Evolutionary conservation across 2,329 filamentous ascomycete genomes (phyloP).

Genomic region (Claviceps purpurea): DNA sequence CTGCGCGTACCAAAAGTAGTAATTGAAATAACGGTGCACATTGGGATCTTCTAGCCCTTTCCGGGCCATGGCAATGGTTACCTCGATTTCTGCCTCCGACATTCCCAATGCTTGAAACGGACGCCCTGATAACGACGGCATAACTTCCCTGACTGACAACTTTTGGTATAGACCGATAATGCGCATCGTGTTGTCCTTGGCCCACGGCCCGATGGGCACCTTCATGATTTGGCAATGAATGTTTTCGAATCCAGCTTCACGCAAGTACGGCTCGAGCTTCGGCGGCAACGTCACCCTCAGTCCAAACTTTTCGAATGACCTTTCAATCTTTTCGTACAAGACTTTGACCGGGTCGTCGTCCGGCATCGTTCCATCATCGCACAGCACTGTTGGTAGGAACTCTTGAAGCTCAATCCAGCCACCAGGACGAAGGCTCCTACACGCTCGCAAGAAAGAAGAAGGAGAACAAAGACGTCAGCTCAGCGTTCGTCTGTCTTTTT

Average conservation of each 20-base stretch:
- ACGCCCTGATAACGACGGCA: slow-evolving; percentile 22
- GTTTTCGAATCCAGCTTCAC: slow-evolving; percentile 10
- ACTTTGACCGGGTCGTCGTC: slow-evolving; percentile 7
- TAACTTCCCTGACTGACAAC: slow-evolving; percentile 20
- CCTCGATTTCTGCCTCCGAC: slow-evolving; percentile 16
- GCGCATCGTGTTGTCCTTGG: slow-evolving; percentile 18
- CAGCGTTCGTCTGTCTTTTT: neutral
- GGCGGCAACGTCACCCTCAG: slow-evolving; percentile 9
- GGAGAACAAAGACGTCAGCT: neutral
- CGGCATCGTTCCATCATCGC: slow-evolving; percentile 21
- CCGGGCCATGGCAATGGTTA: slow-evolving; percentile 14
- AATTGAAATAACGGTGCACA: slow-evolving; percentile 22
- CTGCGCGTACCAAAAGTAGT: slow-evolving; percentile 25
- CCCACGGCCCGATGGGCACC: slow-evolving; percentile 25
- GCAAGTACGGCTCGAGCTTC: slow-evolving; percentile 7
- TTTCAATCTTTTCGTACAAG: slow-evolving; percentile 6
- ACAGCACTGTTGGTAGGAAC: slow-evolving; percentile 18
- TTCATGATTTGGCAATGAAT: slow-evolving; percentile 21
- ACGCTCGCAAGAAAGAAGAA: neutral
- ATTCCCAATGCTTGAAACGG: slow-evolving; percentile 19
- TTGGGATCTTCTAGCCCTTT: slow-evolving; percentile 14
- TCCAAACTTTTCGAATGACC: slow-evolving; percentile 8
- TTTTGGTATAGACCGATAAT: slow-evolving; percentile 26
- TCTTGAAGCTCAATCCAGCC: slow-evolving; percentile 32
- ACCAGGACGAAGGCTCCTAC: slow-evolving; percentile 22